A percentile compares a stretch with the other conserved stretches of the same genome.
Conservation (phyloP, 225 moss, liverwort and hornwort genomes). For the Asterella californica region DNA sequence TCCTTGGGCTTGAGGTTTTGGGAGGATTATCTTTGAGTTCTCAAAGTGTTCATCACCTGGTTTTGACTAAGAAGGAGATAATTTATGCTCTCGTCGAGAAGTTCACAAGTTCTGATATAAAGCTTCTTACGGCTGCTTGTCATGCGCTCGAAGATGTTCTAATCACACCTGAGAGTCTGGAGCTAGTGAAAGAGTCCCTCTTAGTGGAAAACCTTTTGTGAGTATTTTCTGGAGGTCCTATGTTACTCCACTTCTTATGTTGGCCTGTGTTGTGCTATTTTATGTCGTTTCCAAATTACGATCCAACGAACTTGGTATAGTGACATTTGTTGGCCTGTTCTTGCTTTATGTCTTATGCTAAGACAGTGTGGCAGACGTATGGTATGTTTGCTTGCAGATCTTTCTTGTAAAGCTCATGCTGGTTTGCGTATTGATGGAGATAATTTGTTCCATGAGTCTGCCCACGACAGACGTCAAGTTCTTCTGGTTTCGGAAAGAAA, state of each 20-base stretch:
- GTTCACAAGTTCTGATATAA: conserved; percentile 33
- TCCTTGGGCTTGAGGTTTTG: conserved; percentile 46
- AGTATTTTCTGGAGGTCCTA: conserved; percentile 19
- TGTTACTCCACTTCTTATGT: not conserved
- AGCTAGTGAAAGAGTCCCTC: conserved; percentile 40
- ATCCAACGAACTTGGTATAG: not conserved
- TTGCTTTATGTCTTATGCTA: not conserved
- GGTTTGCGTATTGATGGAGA: not conserved
- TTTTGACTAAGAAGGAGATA: conserved; percentile 40
- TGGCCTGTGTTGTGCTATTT: not conserved
- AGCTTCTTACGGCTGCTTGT: conserved; percentile 38
- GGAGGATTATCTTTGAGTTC: conserved; percentile 61
- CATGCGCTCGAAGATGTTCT: conserved; percentile 57
- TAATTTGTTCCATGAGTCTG: conserved; percentile 7
- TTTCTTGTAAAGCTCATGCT: conserved; percentile 19
- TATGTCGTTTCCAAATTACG: not conserved
- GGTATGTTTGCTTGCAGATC: conserved; percentile 52
- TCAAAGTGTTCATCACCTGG: conserved; percentile 37
- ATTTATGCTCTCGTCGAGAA: conserved; percentile 48
- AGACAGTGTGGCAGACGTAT: conserved; percentile 44
- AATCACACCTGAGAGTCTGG: conserved; percentile 46
- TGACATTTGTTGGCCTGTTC: not conserved
- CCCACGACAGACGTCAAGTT: not conserved
- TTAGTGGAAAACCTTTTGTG: conserved; percentile 53
- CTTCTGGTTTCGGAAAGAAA: not conserved